Evolutionary conservation across 805 yeast species (phyloP), one percentile per base, ranked within the genome.

Genomic region (Spathaspora arborariae): DNA sequence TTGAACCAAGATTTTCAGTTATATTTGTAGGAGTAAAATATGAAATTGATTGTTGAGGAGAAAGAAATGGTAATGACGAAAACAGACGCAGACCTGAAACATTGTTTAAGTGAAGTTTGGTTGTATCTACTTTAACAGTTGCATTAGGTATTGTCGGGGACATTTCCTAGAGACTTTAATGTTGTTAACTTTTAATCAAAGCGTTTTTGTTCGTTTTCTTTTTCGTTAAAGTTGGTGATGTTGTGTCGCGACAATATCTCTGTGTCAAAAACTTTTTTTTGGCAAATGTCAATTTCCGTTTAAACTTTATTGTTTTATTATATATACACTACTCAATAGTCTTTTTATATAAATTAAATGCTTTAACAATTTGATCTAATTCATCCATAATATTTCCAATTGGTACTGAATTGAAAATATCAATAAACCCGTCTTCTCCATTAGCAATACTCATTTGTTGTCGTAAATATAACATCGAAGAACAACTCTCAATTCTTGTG

Each of bases 401-500:
- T 3, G 63, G 55, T 41, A 54, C 46, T 10, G 50, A 46, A 20
- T 48, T 51, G 3, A 48, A 48, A 20, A 59, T 57, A 36, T 56
- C 53, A 16, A 67, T 56, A 8, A 41, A 44, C 1, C 68, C 65
- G 9, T 51, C 44, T 5, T 52, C 51, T 0, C 71, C 70, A 7
- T 51, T 47, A 2, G 50, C 35, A 1, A 35, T 9, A 41, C 60
- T 58, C 50, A 67, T 16, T 38, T 64, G 62, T 46, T 70, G 75
- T 39, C 76, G 56, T 45, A 71, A 45, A 42, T 57, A 60, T 16
- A 72, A 50, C 2, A 60, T 51, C 8, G 67, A 61, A 13, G 79
- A 78, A 49, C 79, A 71, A 45, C 80, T 75, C 58, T 88, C 96
- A 35, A 87, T 69, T 60, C 95, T 74, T 0, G 90, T 79, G 11